Evolutionary conservation across 108 stramenopile genomes (phyloP).

Genomic region (Aurantiochytrium sp.): DNA sequence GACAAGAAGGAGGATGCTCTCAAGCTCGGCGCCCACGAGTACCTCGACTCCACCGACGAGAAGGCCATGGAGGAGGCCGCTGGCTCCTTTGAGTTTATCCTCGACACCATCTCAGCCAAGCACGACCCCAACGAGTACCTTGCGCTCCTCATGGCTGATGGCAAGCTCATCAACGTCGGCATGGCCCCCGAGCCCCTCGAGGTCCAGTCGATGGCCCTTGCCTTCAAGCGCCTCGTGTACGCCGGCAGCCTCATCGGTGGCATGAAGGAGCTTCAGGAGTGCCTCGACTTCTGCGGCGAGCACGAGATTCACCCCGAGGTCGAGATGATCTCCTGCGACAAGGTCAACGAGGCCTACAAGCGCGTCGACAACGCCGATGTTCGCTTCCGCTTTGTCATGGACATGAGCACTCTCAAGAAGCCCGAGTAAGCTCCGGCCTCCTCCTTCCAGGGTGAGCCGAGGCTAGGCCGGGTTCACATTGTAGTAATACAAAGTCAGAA

Average conservation of each 20-base stretch:
- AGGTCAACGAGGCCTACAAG: slow-evolving; percentile 22
- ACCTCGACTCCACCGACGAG: slow-evolving; percentile 46
- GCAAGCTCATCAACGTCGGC: slow-evolving; percentile 47
- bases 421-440: neutral
- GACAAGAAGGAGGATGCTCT: slow-evolving; percentile 51
- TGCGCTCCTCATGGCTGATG: slow-evolving; percentile 39
- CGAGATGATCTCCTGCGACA: slow-evolving; percentile 38
- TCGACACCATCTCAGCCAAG: slow-evolving; percentile 50
- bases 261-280: slow-evolving; percentile 52
- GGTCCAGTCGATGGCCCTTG: slow-evolving; percentile 15
- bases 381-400: slow-evolving; percentile 21
- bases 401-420: slow-evolving; percentile 1
- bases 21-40: slow-evolving; percentile 43
- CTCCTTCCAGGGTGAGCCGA: too few relatives aligned
- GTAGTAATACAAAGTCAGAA: too few relatives aligned
- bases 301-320: slow-evolving; percentile 53
- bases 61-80: slow-evolving; percentile 42
- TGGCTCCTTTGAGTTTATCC: slow-evolving; percentile 51
- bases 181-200: neutral
- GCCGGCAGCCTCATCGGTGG: slow-evolving; percentile 58
- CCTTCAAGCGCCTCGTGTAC: slow-evolving; percentile 6
- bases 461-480: too few relatives aligned
- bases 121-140: slow-evolving; percentile 42
- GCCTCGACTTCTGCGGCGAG: slow-evolving; percentile 58
- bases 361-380: neutral